Evolutionary conservation across 2,329 filamentous ascomycete species (phyloP), one percentile per base, ranked within the genome.

Genomic region (Claviceps cyperi): DNA sequence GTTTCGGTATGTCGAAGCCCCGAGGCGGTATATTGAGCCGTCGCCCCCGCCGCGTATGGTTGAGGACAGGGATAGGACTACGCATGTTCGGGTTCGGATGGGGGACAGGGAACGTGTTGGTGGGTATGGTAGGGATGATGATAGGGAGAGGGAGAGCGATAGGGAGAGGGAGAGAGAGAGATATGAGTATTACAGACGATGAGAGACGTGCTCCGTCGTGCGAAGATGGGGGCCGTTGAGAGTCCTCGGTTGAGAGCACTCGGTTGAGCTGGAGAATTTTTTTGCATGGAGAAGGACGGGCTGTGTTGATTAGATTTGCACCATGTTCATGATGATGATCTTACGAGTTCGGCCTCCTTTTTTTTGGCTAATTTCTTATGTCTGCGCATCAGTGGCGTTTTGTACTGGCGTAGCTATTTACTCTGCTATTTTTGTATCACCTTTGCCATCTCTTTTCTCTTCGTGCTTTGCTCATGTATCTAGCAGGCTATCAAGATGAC

Each of bases 1-100:
- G 32, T 78, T 66, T 57, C 72, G 75, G 6, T 77, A 77, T 55
- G 67, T 78, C 46, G 73, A 77, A 51, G 72, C 70, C 0, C 69
- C 73, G 24, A 64, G 69, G 47, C 62, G 68, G 21, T 55, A 53
- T 43, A 39, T 57, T 9, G 62, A 64, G 41, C 56, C 58, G 9
- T 54, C 59, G 52, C 58, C 57, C 14, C 7, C 52, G 48, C 57
- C 52, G 57, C 65, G 56, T 55, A 64, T 58, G 62, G 65, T 62
- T 19, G 64, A 60, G 52, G 56, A 61, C 19, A 53, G 51, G 17
- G 51, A 56, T 15, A 37, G 49, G 38, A 32, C 43, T 21, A 47
- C 51, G 22, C 57, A 61, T 43, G 57, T 55, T 14, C 49, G 45
- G 37, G 47, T 70, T 17, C 57, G 57, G 22, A 66, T 69, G 22